phyloP scores from a whole-genome alignment of 148 eudicot genomes.

The Oxyria digyna region DNA sequence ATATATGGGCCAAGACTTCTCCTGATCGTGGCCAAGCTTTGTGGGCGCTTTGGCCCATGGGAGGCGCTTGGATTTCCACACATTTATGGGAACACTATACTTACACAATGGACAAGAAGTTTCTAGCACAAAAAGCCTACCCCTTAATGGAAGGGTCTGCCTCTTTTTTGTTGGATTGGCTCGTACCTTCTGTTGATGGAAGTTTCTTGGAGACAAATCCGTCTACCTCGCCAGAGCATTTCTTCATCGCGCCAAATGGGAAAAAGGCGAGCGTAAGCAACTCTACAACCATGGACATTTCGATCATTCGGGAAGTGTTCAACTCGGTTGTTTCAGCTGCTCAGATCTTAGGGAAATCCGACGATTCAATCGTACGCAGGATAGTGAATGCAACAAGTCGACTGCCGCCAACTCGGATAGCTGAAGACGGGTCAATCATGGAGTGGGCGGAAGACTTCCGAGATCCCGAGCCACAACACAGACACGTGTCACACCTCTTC shows the following conservation, averaged over 20 bases:
- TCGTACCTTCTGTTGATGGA: constrained; percentile 31
- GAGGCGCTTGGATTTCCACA: constrained; percentile 87
- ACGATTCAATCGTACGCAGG: constrained; percentile 23
- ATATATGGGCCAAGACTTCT: constrained; percentile 81
- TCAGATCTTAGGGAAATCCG: constrained; percentile 45
- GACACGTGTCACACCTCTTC: constrained; percentile 74
- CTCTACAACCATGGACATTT: constrained; percentile 79
- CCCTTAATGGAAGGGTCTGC: constrained; percentile 60
- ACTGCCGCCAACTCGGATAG: constrained; percentile 40
- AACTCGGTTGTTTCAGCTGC: constrained; percentile 44
- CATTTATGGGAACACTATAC: constrained; percentile 86
- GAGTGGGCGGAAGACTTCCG: constrained; percentile 74
- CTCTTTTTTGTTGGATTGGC: constrained; percentile 72
- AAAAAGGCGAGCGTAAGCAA: constrained; percentile 73
- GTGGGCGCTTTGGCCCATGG: constrained; percentile 93
- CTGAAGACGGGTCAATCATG: constrained; percentile 63
- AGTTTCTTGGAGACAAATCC: constrained; percentile 71
- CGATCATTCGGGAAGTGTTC: constrained; percentile 60
- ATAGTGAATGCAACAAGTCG: constrained; percentile 42
- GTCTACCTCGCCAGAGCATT: constrained; percentile 81
- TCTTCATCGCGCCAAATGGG: constrained; percentile 59
- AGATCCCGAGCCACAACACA: constrained; percentile 58
- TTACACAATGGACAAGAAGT: constrained; percentile 63
- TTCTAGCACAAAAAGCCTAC: constrained; percentile 47
- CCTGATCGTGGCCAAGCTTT: constrained; percentile 54